Conservation (phyloP, 257 asterid genomes). For the Rubia yunnanensis region DNA sequence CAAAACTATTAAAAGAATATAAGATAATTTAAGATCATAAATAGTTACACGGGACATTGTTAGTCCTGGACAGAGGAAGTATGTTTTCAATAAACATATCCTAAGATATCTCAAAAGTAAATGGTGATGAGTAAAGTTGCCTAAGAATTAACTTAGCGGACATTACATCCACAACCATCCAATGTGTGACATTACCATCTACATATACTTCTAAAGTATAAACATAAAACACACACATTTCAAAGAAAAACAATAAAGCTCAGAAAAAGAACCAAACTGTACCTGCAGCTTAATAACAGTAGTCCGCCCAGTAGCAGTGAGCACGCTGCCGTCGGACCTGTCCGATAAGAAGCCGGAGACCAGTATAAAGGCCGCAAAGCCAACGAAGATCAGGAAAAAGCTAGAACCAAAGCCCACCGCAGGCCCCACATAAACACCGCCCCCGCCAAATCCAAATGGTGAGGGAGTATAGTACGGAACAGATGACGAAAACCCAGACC, state of each 20-base stretch:
- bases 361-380: constrained; percentile 64
- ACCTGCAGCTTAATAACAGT: constrained; percentile 89
- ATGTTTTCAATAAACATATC: neutral
- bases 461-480: constrained; percentile 77
- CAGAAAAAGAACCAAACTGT: neutral
- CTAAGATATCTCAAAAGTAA: neutral
- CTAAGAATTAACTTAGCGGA: neutral
- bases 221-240: neutral
- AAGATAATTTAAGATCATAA: neutral
- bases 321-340: constrained; percentile 57
- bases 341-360: constrained; percentile 84
- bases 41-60: neutral
- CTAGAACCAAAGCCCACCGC: constrained; percentile 82
- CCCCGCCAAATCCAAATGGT: constrained; percentile 47
- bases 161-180: neutral
- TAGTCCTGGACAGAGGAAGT: neutral
- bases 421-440: constrained; percentile 73
- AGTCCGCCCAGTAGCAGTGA: constrained; percentile 72
- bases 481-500: constrained; percentile 48
- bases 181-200: neutral
- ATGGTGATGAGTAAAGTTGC: neutral
- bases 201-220: too few species aligned
- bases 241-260: neutral
- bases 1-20: neutral
- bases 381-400: constrained; percentile 44